phyloP scores from a whole-genome alignment of 2,329 filamentous ascomycete genomes.

The Talaromyces sp. region DNA sequence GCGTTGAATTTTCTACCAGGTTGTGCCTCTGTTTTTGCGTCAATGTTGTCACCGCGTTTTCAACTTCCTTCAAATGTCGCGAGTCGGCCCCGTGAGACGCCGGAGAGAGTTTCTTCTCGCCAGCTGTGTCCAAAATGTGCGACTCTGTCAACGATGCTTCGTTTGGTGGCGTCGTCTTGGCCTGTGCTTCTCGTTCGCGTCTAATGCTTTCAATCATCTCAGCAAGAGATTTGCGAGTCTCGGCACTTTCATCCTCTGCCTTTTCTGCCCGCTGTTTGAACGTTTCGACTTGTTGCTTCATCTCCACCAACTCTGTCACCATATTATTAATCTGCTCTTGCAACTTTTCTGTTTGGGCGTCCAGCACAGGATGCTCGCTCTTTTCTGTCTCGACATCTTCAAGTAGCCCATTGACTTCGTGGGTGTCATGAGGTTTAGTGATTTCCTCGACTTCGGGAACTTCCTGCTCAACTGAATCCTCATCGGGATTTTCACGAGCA shows the following conservation, averaged over 20 bases:
- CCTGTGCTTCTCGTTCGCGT: constrained; percentile 52
- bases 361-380: constrained; percentile 21
- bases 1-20: constrained; percentile 54
- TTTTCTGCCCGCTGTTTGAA: constrained; percentile 74
- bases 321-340: constrained; percentile 72
- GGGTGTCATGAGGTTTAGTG: background rate
- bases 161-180: constrained; percentile 17
- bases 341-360: constrained; percentile 44
- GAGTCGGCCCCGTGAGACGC: constrained; percentile 42
- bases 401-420: constrained; percentile 9
- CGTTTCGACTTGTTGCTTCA: constrained; percentile 73
- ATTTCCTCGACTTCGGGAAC: constrained; percentile 14
- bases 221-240: constrained; percentile 68
- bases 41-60: constrained; percentile 42
- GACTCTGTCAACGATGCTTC: background rate
- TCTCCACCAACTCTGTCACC: constrained; percentile 72
- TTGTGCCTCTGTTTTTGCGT: constrained; percentile 28
- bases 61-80: constrained; percentile 36
- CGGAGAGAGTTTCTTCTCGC: background rate
- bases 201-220: constrained; percentile 86
- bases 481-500: constrained; percentile 42
- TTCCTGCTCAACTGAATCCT: constrained; percentile 15
- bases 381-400: constrained; percentile 17
- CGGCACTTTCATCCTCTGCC: constrained; percentile 72
- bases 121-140: background rate